These are phyloP conservation scores for Fragosphaeria purpurea DNA, from an alignment of 2,329 filamentous ascomycete species.

Conservation along the genomic window DNA sequence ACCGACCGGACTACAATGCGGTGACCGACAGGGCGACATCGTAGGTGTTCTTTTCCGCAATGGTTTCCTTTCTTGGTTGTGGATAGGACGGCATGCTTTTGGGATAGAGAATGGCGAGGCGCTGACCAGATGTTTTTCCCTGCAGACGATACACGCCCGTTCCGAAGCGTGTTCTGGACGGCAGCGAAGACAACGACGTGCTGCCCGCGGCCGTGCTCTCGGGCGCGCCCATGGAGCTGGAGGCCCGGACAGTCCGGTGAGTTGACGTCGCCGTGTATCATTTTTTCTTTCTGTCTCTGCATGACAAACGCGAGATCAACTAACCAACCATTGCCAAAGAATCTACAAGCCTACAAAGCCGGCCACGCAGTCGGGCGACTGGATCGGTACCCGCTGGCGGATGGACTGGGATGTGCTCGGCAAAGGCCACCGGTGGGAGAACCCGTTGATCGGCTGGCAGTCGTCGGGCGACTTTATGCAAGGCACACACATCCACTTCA, in stretches of 20 bases:
- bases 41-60: constrained; percentile 40
- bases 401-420: constrained; percentile 96
- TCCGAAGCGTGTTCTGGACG: constrained; percentile 81
- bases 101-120: no score
- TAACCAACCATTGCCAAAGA: constrained; percentile 33
- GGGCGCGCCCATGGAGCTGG: constrained; percentile 85
- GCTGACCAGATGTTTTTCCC: no score
- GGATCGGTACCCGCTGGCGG: constrained; percentile 77
- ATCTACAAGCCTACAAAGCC: constrained; percentile 89
- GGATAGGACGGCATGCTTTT: no score
- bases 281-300: neutral
- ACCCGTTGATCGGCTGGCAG: constrained; percentile 97
- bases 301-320: neutral
- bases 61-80: no score
- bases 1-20: constrained; percentile 73
- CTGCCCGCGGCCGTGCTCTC: constrained; percentile 80
- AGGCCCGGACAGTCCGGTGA: constrained; percentile 89
- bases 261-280: constrained; percentile 15
- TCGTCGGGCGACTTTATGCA: constrained; percentile 94
- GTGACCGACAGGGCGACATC: constrained; percentile 83
- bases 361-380: constrained; percentile 90
- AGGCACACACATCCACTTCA: constrained; percentile 83
- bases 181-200: constrained; percentile 66
- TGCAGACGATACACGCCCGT: constrained; percentile 79
- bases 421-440: constrained; percentile 97